phyloP scores from a whole-genome alignment of 1,284 basidiomycete species.

The Xerocomus minutiporus region DNA sequence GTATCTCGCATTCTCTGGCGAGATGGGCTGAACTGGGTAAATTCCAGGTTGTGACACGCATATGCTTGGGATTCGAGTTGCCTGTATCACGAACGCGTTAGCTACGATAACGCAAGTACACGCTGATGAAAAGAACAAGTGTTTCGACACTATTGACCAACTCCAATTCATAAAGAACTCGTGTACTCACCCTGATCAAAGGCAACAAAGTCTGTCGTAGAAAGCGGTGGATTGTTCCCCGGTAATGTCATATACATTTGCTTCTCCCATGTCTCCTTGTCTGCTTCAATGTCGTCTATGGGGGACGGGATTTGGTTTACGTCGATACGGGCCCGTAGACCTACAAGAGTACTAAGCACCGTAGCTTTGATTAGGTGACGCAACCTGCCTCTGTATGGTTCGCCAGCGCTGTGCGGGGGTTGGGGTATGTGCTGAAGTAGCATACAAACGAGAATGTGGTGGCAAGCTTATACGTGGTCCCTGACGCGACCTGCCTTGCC shows the following conservation, averaged over 20 bases:
- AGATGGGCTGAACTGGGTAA: constrained; percentile 81
- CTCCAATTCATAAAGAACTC: background rate
- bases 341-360: constrained; percentile 34
- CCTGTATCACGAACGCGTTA: constrained; percentile 35
- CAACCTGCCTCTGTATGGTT: constrained; percentile 53
- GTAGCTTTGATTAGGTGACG: background rate
- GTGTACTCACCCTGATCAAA: constrained; percentile 81
- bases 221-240: constrained; percentile 74
- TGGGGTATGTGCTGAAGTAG: constrained; percentile 50
- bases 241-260: constrained; percentile 76
- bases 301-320: constrained; percentile 90
- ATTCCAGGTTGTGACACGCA: constrained; percentile 84
- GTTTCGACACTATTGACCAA: background rate
- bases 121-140: background rate
- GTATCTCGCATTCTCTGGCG: constrained; percentile 78
- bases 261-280: constrained; percentile 80
- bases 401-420: constrained; percentile 78
- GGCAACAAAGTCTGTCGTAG: constrained; percentile 83
- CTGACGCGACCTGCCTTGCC: background rate
- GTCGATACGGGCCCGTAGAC: constrained; percentile 82
- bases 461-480: background rate
- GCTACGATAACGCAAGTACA: background rate
- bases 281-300: constrained; percentile 77
- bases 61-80: constrained; percentile 82
- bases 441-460: constrained; percentile 14